Percentiles rank a stretch among this genome's conserved stretches.
Evolutionary conservation across 2,329 filamentous ascomycete genomes (phyloP).

Genomic region (Huntiella abstrusa): DNA sequence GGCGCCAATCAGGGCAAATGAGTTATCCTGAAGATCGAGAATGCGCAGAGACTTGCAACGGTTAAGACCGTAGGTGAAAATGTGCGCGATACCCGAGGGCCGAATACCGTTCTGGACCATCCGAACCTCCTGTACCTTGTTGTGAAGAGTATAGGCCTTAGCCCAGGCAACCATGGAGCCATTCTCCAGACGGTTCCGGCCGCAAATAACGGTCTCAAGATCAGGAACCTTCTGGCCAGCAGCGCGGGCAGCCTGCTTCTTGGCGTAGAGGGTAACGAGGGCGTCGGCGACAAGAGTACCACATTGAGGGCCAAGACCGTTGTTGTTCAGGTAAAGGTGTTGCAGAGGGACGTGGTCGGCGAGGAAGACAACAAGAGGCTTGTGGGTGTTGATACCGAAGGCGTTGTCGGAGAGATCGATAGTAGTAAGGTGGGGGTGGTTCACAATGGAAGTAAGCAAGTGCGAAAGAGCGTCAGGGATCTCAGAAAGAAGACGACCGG

Average conservation of each 20-base stretch:
- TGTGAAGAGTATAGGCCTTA: constrained; percentile 65
- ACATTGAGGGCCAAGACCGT: constrained; percentile 81
- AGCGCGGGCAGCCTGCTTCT: constrained; percentile 63
- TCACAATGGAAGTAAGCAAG: constrained; percentile 70
- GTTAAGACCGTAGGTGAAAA: constrained; percentile 62
- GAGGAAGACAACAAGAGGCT: constrained; percentile 81
- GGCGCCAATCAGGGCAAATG: constrained; percentile 69
- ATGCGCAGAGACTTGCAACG: constrained; percentile 51
- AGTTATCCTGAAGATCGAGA: constrained; percentile 92
- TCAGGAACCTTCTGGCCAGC: constrained; percentile 54
- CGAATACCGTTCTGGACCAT: constrained; percentile 98
- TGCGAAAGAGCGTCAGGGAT: constrained; percentile 78
- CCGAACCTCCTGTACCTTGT: constrained; percentile 66
- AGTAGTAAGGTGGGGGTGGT: constrained; percentile 70
- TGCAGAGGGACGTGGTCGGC: constrained; percentile 74
- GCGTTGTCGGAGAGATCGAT: constrained; percentile 96
- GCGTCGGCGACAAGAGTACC: constrained; percentile 80
- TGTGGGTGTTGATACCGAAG: constrained; percentile 88
- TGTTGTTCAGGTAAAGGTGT: constrained; percentile 95
- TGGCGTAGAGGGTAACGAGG: constrained; percentile 60
- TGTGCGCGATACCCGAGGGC: constrained; percentile 70
- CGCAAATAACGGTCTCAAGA: constrained; percentile 92
- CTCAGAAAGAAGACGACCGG: constrained; percentile 76
- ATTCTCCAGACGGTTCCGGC: constrained; percentile 86
- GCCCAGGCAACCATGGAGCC: constrained; percentile 95